Conservation (phyloP, 768 basidiomycete species). For the Phanerodontia chrysosporium region DNA sequence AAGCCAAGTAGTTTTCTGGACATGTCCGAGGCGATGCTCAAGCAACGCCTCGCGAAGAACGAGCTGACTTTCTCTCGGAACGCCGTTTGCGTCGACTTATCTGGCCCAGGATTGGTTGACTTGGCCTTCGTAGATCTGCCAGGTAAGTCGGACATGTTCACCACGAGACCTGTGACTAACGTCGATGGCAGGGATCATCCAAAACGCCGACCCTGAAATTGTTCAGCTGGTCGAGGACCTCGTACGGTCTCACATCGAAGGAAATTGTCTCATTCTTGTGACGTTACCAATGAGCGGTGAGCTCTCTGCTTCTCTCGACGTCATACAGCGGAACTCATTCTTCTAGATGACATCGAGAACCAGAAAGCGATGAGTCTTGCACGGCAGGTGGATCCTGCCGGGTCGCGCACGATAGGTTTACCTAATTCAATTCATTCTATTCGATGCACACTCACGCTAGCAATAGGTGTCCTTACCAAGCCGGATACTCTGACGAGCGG, state of each 20-base stretch:
- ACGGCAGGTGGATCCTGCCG: constrained; percentile 39
- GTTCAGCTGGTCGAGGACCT: constrained; percentile 45
- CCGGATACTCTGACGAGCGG: constrained; percentile 42
- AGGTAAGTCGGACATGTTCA: neutral
- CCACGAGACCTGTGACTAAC: neutral
- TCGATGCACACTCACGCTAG: neutral
- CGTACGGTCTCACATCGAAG: constrained; percentile 43
- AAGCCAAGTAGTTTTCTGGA: constrained; percentile 20
- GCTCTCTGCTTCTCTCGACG: constrained; percentile 11
- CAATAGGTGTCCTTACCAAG: constrained; percentile 51
- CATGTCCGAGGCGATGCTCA: neutral
- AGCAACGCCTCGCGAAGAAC: neutral
- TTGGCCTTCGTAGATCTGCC: constrained; percentile 25
- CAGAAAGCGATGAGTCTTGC: constrained; percentile 51
- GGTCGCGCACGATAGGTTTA: constrained; percentile 50
- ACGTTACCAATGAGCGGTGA: constrained; percentile 51
- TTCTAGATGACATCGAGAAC: constrained; percentile 55
- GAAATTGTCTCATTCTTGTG: constrained; percentile 50
- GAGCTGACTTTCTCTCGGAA: constrained; percentile 25
- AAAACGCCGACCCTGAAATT: constrained; percentile 40
- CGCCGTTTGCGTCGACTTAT: constrained; percentile 14
- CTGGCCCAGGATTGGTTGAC: constrained; percentile 20
- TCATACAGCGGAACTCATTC: neutral
- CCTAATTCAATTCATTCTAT: neutral
- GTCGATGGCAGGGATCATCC: constrained; percentile 36